A percentile compares a stretch with the other conserved stretches of the same genome.
Evolutionary conservation across 164 flowering plant species (phyloP).

Genomic region (Liriodendron chinense): DNA sequence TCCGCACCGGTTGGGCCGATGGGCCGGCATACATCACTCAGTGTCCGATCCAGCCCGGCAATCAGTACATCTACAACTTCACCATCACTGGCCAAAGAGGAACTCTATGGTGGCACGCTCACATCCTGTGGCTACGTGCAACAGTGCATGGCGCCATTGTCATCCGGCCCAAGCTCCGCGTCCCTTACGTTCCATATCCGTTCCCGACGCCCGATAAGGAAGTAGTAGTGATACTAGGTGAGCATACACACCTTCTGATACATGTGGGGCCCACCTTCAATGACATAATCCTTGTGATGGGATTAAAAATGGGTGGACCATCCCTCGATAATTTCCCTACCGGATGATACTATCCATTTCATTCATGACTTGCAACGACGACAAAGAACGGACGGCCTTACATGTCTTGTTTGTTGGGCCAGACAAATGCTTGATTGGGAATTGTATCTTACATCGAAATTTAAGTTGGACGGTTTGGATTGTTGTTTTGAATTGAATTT

Average conservation of each 20-base stretch:
- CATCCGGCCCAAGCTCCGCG: slow-evolving; percentile 63
- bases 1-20: slow-evolving; percentile 80
- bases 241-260: not conserved
- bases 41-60: slow-evolving; percentile 71
- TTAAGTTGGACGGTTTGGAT: too few relatives aligned
- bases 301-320: too few relatives aligned
- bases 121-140: slow-evolving; percentile 65
- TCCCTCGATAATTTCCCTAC: too few relatives aligned
- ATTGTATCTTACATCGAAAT: too few relatives aligned
- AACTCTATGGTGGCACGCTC: slow-evolving; percentile 77
- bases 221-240: slow-evolving; percentile 52
- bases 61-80: slow-evolving; percentile 62
- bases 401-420: not conserved
- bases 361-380: too few relatives aligned
- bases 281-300: too few relatives aligned
- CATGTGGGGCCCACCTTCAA: too few relatives aligned
- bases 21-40: slow-evolving; percentile 86
- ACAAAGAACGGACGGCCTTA: too few relatives aligned
- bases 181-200: slow-evolving; percentile 59
- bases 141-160: slow-evolving; percentile 75
- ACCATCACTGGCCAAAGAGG: slow-evolving; percentile 78
- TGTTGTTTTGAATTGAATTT: too few relatives aligned
- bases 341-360: too few relatives aligned
- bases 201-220: slow-evolving; percentile 70
- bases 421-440: too few relatives aligned